Conservation (phyloP, 768 basidiomycete genomes). For the Hysterangium stoloniferum region DNA sequence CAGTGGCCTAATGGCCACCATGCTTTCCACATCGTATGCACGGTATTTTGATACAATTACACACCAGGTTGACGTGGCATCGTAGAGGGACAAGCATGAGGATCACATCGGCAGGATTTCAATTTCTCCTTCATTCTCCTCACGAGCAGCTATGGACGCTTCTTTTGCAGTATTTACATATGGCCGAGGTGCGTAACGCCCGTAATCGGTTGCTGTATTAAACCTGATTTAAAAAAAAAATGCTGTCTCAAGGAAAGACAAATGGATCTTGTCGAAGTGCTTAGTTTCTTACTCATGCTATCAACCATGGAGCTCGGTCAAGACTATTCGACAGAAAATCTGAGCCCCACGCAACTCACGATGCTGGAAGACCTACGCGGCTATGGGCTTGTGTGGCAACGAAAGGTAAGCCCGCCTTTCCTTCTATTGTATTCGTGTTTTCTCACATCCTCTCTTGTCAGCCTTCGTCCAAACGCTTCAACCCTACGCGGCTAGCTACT, state of each 20-base stretch:
- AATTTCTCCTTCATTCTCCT: slow-evolving; percentile 90
- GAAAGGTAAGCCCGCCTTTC: slow-evolving; percentile 40
- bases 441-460: slow-evolving; percentile 26
- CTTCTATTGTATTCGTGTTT: neutral
- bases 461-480: slow-evolving; percentile 76
- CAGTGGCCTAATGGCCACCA: slow-evolving; percentile 76
- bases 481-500: slow-evolving; percentile 90
- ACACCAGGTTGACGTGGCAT: too few species aligned
- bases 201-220: neutral
- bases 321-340: slow-evolving; percentile 84
- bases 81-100: slow-evolving; percentile 48
- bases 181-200: slow-evolving; percentile 57
- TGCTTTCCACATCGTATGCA: slow-evolving; percentile 9
- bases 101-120: slow-evolving; percentile 94
- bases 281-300: slow-evolving; percentile 94
- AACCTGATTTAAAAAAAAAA: slow-evolving; percentile 1
- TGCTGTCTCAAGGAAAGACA: slow-evolving; percentile 53
- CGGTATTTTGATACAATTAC: too few species aligned
- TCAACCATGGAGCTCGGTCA: slow-evolving; percentile 93
- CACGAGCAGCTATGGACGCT: slow-evolving; percentile 95
- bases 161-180: slow-evolving; percentile 80
- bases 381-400: slow-evolving; percentile 91
- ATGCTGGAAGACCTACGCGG: slow-evolving; percentile 90
- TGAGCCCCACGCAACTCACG: slow-evolving; percentile 72
- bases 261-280: slow-evolving; percentile 89